Evolutionary conservation across 208 protist genomes (phyloP).

Genomic region (Phytomonas serpens): DNA sequence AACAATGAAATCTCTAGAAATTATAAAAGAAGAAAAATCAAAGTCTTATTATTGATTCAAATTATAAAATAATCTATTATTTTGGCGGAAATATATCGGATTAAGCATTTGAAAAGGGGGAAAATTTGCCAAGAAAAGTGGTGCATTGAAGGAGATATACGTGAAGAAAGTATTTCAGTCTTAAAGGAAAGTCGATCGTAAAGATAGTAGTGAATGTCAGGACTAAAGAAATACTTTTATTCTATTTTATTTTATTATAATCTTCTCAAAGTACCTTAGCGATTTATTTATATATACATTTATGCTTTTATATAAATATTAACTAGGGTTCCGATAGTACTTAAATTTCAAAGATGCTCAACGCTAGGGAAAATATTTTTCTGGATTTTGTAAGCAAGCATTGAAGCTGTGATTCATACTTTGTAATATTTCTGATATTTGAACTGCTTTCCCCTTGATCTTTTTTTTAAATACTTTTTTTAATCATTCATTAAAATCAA

Average conservation of each 20-base stretch:
- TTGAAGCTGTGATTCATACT: not conserved
- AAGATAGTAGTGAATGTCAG: not conserved
- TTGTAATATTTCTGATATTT: not conserved
- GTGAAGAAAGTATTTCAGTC: not conserved
- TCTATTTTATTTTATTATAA: not conserved
- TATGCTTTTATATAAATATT: slow-evolving; percentile 8
- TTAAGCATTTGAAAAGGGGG: not conserved
- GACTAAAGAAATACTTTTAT: not conserved
- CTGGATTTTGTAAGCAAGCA: slow-evolving; percentile 4
- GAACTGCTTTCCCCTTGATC: not conserved
- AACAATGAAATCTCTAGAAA: not conserved
- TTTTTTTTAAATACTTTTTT: slow-evolving; percentile 3
- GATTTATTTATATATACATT: slow-evolving; percentile 3
- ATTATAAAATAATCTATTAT: not conserved
- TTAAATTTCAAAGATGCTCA: slow-evolving; percentile 9
- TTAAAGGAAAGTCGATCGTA: not conserved
- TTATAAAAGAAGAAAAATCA: slow-evolving; percentile 5
- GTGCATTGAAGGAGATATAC: not conserved
- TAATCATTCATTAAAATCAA: slow-evolving; percentile 7
- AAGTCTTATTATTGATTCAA: not conserved
- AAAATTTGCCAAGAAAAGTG: not conserved
- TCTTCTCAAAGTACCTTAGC: not conserved
- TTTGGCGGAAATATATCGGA: not conserved
- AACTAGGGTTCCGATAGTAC: not conserved
- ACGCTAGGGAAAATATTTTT: not conserved